Evolutionary conservation across 2,329 filamentous ascomycete species (phyloP), one percentile per base, ranked within the genome.

Genomic region (Trichoderma atroviride): DNA sequence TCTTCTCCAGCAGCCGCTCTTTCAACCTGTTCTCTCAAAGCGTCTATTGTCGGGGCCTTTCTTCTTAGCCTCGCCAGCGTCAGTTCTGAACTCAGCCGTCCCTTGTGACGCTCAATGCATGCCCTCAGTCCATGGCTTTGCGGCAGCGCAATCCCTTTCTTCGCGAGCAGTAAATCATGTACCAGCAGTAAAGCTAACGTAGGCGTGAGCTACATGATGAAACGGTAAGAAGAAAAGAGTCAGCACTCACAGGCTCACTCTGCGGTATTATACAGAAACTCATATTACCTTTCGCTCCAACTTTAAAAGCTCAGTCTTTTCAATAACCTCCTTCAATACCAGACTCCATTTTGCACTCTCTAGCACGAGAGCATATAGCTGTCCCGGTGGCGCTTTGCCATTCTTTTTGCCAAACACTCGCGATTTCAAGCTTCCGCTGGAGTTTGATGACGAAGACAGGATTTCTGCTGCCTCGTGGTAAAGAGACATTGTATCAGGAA

Each of bases 261-360:
- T n/a, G 33, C 29, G 16, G 43, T 16, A 3, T 43, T n/a, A 43
- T 43, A n/a, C 10, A 10, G 40, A n/a, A n/a, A 1, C 27, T 22
- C 47, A 40, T 40, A 16, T 9, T 81, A 96, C 94, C 88, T 97
- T 97, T 72, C 88, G 90, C 83, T 99, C 96, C 11, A 89, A 81
- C n/a, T 86, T 86, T 43, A 98, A 82, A 43, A 98, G 82, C 4
- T 89, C 91, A 1, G 93, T 87, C 73, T 86, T 88, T 74, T 97
- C 93, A 76, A 99, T 88, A n/a, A 97, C 91, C 76, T 97, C 94
- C 75, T 93, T 93, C 59, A 99, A 82, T 3, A 97, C 85, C 4
- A 84, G 79, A 74, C 94, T 96, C 93, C 95, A 97, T 88, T 97
- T 98, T 74, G 91, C 90, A 1, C 92, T 89, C 80, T 98, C 94